Base-by-base conservation (phyloP, 208 protist species). In the Crithidia acanthocephali region DNA sequence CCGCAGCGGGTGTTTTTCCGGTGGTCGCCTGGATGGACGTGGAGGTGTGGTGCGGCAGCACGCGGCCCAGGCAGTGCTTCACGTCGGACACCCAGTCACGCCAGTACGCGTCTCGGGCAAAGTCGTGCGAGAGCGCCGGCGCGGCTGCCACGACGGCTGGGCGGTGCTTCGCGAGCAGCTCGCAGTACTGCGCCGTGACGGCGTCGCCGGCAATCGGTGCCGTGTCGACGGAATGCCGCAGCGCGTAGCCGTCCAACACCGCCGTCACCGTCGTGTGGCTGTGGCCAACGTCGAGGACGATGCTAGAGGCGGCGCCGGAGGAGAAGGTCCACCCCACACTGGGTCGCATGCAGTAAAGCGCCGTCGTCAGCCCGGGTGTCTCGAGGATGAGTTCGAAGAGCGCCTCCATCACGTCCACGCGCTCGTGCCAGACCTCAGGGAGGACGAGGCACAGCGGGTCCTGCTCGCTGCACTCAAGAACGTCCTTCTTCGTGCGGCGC, bases 271-370 rank as follows among this genome's bases (percentile, higher is more conserved):
- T 95, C 10, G 80, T 71, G 67, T 92, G 89, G 61, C 70, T 83
- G 73, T 95, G 87, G 1, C 92, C 92, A 22, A 91, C 81, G 58
- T 96, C 92, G 9, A 92, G 45, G 20, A 96, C 89, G 20, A 96
- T 74, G 23, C 84, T 88, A 13, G 89, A 92, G 22, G 83, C 72
- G 25, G 71, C 70, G 10, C 87, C 92, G 37, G 73, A 76, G n/a
- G 85, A 60, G 1, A 96, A 79, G 7, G 92, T 75, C 84, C 85
- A 93, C 10, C 79, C 73, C 35, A 95, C 85, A 44, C 90, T 94
- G 6, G 92, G 92, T 9, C 92, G 87, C 53, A 72, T 78, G 52
- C 80, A 92, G 66, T 96, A 95, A 16, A 96, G 51, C 48, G 87
- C 79, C 30, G 80, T 72, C 0, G 85, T 81, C 18, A 90, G 48